These are phyloP conservation scores for Epithele typhae DNA, from an alignment of 768 basidiomycete genomes.

Conservation along the genomic window DNA sequence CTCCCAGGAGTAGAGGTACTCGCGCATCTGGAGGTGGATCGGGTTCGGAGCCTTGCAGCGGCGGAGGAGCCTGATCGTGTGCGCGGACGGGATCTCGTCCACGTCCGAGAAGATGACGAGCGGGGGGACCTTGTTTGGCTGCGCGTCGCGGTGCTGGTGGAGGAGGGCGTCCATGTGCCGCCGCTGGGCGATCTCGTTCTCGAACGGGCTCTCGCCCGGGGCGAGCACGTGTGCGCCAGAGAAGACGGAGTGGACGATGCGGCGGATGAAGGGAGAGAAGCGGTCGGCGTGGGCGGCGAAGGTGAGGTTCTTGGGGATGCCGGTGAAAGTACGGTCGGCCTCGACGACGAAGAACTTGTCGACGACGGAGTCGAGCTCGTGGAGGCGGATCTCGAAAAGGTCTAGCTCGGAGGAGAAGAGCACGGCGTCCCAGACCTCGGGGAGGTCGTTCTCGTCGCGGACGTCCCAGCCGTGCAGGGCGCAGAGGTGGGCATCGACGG, in stretches of 20 bases:
- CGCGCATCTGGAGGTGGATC: constrained; percentile 57
- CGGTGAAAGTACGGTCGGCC: constrained; percentile 57
- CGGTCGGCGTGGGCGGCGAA: constrained; percentile 43
- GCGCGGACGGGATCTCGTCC: constrained; percentile 55
- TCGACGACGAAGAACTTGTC: constrained; percentile 60
- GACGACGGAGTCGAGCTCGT: constrained; percentile 54
- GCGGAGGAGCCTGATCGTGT: constrained; percentile 48
- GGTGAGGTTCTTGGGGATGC: constrained; percentile 47
- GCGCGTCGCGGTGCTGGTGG: constrained; percentile 29
- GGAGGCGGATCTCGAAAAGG: constrained; percentile 56
- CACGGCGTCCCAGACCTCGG: constrained; percentile 49
- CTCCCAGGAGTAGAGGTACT: constrained; percentile 58
- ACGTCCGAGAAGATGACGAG: constrained; percentile 60
- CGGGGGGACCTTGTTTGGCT: constrained; percentile 21
- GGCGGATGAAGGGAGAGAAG: constrained; percentile 47
- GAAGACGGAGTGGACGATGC: constrained; percentile 48
- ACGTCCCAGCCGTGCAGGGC: constrained; percentile 51
- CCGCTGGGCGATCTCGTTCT: constrained; percentile 46
- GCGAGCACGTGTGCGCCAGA: constrained; percentile 42
- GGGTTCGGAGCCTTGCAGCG: constrained; percentile 47
- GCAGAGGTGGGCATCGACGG: constrained; percentile 41
- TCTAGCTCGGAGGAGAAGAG: constrained; percentile 63
- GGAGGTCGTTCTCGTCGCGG: constrained; percentile 23
- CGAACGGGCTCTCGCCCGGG: constrained; percentile 43
- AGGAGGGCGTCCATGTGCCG: constrained; percentile 46